Evolutionary conservation across 2,329 filamentous ascomycete species (phyloP).

Genomic region (Coleophoma cylindrospora): DNA sequence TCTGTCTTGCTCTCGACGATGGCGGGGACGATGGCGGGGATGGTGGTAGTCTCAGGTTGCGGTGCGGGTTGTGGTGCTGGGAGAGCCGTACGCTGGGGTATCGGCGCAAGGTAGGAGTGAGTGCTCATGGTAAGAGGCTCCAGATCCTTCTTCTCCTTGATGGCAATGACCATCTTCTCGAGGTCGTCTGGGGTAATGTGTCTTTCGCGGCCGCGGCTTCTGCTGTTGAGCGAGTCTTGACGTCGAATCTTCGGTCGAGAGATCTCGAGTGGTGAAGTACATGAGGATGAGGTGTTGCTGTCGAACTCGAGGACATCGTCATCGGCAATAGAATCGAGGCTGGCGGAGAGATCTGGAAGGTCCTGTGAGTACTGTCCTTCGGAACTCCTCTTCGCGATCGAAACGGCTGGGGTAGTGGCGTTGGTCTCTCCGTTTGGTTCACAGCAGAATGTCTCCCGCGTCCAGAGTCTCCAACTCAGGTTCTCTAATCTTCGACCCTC

Average conservation of each 20-base stretch:
- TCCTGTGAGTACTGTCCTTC: constrained; percentile 42
- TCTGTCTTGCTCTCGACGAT: constrained; percentile 15
- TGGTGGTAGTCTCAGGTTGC: constrained; percentile 43
- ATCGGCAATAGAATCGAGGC: constrained; percentile 69
- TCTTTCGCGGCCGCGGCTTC: constrained; percentile 70
- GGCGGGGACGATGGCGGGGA: constrained; percentile 32
- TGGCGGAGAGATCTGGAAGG: constrained; percentile 70
- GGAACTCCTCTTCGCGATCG: constrained; percentile 24
- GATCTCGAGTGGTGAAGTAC: constrained; percentile 52
- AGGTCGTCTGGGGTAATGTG: constrained; percentile 91
- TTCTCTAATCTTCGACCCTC: constrained; percentile 92
- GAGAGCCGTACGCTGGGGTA: constrained; percentile 31
- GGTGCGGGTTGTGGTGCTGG: constrained; percentile 39
- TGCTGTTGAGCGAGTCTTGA: constrained; percentile 66
- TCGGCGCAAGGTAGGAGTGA: constrained; percentile 34
- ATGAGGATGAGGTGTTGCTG: constrained; percentile 30
- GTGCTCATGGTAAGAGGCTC: constrained; percentile 42
- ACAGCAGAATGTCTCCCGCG: constrained; percentile 86
- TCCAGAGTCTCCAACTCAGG: constrained; percentile 93
- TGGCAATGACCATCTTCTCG: constrained; percentile 90
- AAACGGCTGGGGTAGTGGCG: constrained; percentile 34
- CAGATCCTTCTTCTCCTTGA: constrained; percentile 76
- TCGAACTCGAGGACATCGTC: constrained; percentile 59
- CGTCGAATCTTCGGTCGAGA: constrained; percentile 63
- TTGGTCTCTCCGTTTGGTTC: constrained; percentile 54